A percentile compares a stretch with the other conserved stretches of the same genome.
These are phyloP conservation scores for Spencermartinsiella ligniputridi DNA, from an alignment of 1,139 yeast genomes.

Conservation along the genomic window DNA sequence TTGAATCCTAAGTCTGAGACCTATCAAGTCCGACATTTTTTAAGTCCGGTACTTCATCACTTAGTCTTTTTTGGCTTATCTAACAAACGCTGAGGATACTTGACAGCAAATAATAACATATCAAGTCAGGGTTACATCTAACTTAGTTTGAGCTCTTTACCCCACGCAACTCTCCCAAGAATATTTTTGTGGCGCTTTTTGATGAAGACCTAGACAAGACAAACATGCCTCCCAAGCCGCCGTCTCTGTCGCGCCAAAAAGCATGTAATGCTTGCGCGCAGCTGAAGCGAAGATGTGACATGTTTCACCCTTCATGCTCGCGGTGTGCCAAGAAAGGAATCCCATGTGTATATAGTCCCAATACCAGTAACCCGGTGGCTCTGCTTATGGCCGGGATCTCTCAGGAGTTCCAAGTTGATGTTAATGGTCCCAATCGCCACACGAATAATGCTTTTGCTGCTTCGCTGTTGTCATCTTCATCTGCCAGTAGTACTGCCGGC, in stretches of 20 bases:
- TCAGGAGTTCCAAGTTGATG: background rate
- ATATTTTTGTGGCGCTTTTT: too few species aligned
- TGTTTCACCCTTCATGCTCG: slow-evolving; percentile 20
- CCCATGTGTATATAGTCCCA: slow-evolving; percentile 10
- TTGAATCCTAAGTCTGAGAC: too few species aligned
- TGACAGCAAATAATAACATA: too few species aligned
- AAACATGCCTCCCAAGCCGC: background rate
- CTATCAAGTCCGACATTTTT: too few species aligned
- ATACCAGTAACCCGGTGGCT: slow-evolving; percentile 4
- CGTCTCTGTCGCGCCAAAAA: slow-evolving; percentile 8
- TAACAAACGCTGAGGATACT: too few species aligned
- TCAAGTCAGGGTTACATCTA: too few species aligned
- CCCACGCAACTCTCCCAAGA: too few species aligned
- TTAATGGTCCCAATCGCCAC: background rate
- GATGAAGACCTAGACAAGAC: too few species aligned
- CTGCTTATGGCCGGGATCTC: background rate
- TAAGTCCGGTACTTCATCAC: too few species aligned
- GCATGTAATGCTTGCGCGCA: slow-evolving; percentile 19
- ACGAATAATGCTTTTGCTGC: background rate
- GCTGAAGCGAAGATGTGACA: slow-evolving; percentile 21
- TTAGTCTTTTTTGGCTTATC: too few species aligned
- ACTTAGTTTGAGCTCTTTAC: too few species aligned
- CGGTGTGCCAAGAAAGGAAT: slow-evolving; percentile 15
- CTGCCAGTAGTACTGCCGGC: too few species aligned
- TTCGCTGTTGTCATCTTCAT: background rate